These are phyloP conservation scores for Aegilops speltoides DNA, from an alignment of 176 grass and related monocot species.

Conservation along the genomic window DNA sequence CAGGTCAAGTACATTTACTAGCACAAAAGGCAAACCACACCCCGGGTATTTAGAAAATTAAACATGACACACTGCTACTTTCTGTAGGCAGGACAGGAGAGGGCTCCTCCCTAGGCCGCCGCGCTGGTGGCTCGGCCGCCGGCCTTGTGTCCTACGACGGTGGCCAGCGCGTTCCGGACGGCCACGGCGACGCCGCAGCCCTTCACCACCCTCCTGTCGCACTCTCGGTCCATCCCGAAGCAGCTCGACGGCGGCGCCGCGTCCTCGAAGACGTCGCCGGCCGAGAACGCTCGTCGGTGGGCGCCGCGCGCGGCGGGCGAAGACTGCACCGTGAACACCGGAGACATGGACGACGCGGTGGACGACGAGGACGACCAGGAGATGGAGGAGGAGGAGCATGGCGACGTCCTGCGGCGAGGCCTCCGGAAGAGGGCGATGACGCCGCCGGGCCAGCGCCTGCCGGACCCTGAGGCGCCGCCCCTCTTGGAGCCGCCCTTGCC, in stretches of 20 bases:
- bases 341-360: constrained; percentile 33
- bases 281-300: constrained; percentile 29
- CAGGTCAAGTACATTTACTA: constrained; percentile 13
- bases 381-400: not conserved
- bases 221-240: constrained; percentile 36
- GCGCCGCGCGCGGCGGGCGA: not conserved
- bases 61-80: not conserved
- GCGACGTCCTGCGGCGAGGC: not conserved
- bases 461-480: not conserved
- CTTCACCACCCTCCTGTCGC: constrained; percentile 25
- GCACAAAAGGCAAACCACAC: constrained; percentile 44
- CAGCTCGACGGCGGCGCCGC: constrained; percentile 2
- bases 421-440: constrained; percentile 30
- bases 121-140: constrained; percentile 17
- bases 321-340: constrained; percentile 41
- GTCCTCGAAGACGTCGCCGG: constrained; percentile 9
- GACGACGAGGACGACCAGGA: constrained; percentile 22
- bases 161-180: constrained; percentile 28
- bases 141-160: constrained; percentile 37
- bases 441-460: not conserved
- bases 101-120: not conserved
- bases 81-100: not conserved
- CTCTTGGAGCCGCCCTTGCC: not conserved
- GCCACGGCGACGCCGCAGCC: constrained; percentile 38
- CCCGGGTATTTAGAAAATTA: not conserved